A percentile compares a stretch with the other conserved stretches of the same genome.
Evolutionary conservation across 108 stramenopile species (phyloP).

Genomic region (Pseudonitzschia delicatissima): DNA sequence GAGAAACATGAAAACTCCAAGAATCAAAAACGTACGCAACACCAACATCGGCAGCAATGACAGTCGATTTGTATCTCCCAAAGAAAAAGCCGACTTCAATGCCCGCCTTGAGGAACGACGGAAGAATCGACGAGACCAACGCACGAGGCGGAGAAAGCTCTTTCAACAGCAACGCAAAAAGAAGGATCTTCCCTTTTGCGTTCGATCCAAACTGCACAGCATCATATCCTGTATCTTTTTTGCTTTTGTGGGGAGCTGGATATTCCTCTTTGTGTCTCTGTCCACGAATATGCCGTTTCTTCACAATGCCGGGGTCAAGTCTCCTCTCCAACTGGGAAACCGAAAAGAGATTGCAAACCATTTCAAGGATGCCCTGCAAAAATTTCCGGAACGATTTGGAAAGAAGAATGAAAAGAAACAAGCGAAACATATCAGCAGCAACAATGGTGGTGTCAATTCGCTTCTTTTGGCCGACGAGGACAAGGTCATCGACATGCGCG

Average conservation of each 20-base stretch:
- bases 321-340: neutral
- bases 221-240: neutral
- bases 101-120: constrained; percentile 26
- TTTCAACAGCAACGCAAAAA: neutral
- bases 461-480: neutral
- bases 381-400: neutral
- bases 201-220: neutral
- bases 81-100: constrained; percentile 26
- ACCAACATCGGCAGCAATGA: neutral
- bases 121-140: constrained; percentile 19
- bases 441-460: neutral
- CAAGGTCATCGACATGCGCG: constrained; percentile 53
- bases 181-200: neutral
- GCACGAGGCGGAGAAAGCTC: neutral
- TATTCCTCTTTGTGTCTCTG: neutral
- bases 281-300: neutral
- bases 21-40: too few relatives aligned
- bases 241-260: neutral
- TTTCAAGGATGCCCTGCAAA: neutral
- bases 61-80: neutral
- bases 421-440: neutral
- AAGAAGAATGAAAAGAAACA: neutral
- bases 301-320: neutral
- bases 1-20: too few relatives aligned
- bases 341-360: neutral